A percentile compares a stretch with the other conserved stretches of the same genome.
Conservation (phyloP, 768 basidiomycete species). For the Tulasnella sp. region DNA sequence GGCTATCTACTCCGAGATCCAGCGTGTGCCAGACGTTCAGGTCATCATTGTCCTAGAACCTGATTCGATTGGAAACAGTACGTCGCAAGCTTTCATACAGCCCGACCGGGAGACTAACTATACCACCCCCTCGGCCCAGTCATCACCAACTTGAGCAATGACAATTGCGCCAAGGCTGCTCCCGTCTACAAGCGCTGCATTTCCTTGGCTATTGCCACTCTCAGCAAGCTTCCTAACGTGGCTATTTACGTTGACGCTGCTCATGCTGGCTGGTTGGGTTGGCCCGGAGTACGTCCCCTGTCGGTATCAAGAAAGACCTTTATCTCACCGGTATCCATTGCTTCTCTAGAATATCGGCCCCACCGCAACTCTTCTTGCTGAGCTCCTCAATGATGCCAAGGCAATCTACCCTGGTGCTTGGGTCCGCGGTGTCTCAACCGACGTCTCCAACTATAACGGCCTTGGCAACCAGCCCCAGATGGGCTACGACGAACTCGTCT, state of each 20-base stretch:
- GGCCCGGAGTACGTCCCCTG: constrained; percentile 17
- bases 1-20: constrained; percentile 13
- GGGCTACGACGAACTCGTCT: constrained; percentile 32
- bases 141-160: background rate
- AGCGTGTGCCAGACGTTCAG: constrained; percentile 28
- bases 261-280: constrained; percentile 35
- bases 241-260: constrained; percentile 32
- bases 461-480: constrained; percentile 28
- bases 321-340: background rate
- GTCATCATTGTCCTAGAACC: constrained; percentile 32
- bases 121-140: background rate
- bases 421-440: constrained; percentile 30
- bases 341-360: constrained; percentile 30
- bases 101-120: constrained; percentile 21
- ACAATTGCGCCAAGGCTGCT: constrained; percentile 32
- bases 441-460: constrained; percentile 35
- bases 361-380: constrained; percentile 30
- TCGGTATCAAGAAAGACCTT: background rate
- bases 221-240: constrained; percentile 29
- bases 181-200: constrained; percentile 23
- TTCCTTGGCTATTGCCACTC: constrained; percentile 30
- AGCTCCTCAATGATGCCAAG: constrained; percentile 29
- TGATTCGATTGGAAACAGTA: constrained; percentile 33
- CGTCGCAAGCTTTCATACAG: background rate
- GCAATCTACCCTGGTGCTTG: constrained; percentile 25